A percentile compares a stretch with the other conserved stretches of the same genome.
Conservation (phyloP, 192 early-diverging fungal species). For the Rhizophagus prolifer region DNA sequence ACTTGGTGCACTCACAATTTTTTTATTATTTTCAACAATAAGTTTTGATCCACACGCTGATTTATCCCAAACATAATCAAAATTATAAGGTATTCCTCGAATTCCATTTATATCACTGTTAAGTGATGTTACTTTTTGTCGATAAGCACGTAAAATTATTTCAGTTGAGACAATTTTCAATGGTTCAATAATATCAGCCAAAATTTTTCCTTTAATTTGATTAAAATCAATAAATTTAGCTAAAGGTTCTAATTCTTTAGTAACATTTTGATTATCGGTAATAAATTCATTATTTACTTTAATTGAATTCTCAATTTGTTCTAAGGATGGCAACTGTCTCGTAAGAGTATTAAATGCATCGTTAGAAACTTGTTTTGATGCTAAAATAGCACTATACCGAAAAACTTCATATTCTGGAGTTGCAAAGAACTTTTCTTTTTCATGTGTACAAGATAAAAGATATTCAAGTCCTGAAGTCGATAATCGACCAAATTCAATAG, state of each 20-base stretch:
- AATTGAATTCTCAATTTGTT: not conserved
- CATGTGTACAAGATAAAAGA: not conserved
- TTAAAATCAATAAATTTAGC: not conserved
- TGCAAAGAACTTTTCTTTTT: not conserved
- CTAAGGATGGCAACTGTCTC: not conserved
- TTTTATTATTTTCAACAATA: not conserved
- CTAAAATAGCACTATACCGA: constrained; percentile 1
- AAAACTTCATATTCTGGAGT: constrained; percentile 23
- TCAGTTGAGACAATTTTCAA: not conserved
- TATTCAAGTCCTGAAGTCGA: not conserved
- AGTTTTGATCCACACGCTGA: no score
- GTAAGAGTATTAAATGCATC: not conserved
- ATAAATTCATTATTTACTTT: not conserved
- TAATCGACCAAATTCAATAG: not conserved
- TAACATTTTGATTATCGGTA: not conserved
- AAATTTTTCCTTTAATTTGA: not conserved
- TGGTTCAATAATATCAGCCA: not conserved
- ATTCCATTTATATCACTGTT: not conserved
- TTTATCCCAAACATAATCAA: not conserved
- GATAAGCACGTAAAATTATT: not conserved
- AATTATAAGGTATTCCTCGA: not conserved
- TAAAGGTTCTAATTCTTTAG: not conserved
- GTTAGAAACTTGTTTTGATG: not conserved
- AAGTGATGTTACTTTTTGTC: not conserved
- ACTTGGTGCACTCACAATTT: not conserved